Evolutionary conservation across 805 yeast species (phyloP), one percentile per base, ranked within the genome.

Genomic region (Saccharomycopsis lassenensis): DNA sequence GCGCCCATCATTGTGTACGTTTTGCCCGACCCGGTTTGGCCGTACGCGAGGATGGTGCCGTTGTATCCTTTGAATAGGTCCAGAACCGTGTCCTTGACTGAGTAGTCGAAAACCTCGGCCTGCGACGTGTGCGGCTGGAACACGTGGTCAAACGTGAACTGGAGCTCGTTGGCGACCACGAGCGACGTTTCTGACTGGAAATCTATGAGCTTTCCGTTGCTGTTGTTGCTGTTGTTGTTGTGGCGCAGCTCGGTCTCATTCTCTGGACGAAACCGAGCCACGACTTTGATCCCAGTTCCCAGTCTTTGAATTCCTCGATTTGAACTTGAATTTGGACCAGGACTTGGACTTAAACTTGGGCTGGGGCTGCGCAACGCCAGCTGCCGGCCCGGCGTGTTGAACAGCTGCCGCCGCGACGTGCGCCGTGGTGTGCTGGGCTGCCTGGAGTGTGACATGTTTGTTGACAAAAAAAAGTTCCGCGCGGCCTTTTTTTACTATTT

Each of bases 11-110:
- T 76, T 2, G 89, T 76, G 49, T 69, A 71, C 0, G 87, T 69
- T 53, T 81, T 81, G 5, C 91, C 91, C 1, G 85, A 66, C 0
- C 85, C 83, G 0, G 83, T 74, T 48, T 78, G 89, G 7, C 93
- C 94, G 54, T 80, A 83, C 0, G 87, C 82, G 24, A 82, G 56
- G 0, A 83, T 72, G 0, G 89, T 72, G 15, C 86, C 83, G 51
- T 82, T 81, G 50, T 75, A 77, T 0, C 96, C 96, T 22, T 65
- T 62, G 39, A 79, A 65, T 21, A 83, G 62, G 43, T 80, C 89
- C 28, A 72, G 74, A 3, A 84, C 77, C 0, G 83, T 75, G 27
- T 72, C 72, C 26, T 59, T 51, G 4, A 80, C 67, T 1, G 82
- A 67, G 48, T 65, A 70, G 8, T 71, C 63, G 48, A 77, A 80